Base-by-base conservation (phyloP, 2,329 filamentous ascomycete genomes). In the Aspergillus ibericus region DNA sequence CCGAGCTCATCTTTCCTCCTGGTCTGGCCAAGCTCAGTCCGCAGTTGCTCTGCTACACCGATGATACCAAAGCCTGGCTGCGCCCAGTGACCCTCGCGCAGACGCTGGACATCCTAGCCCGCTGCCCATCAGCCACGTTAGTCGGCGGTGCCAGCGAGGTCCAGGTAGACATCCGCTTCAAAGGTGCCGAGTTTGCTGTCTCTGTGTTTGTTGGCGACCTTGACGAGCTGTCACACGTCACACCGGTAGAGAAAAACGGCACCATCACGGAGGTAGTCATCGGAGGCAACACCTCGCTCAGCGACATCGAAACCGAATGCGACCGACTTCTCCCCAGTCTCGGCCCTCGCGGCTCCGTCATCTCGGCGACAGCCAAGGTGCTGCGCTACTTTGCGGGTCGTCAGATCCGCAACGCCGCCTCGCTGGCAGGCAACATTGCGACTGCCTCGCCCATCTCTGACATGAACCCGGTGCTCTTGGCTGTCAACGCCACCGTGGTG, bases 111-210 rank as follows among this genome's bases (percentile, higher is more conserved):
- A 93, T 96, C 76, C 95, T 96, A 78, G 86, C 82, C 60, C 85
- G 83, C 0, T 87, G 90, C 63, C 92, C 92, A 0, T 85, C 87
- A 10, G 90, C 92, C 8, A 96, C 96, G 73, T 87, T 96, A 57
- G 93, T 96, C 55, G 91, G 90, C 44, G 92, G 92, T 59, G 93
- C 90, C 70, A 93, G 90, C 4, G 92, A 96, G 73, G 96, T 91
- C 0, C 92, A 96, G 75, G 95, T 96, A 59, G 92, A 96, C 75
- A 89, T 92, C 77, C 95, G 93, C 75, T 96, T 96, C 83, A 96
- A 96, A 77, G 89, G 86, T 0, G 82, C 93, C 76, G 83, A 91
- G 65, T 96, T 95, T 70, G 88, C 88, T 1, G 85, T 90, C 1
- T 95, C 91, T 0, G 89, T 96, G 0, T 96, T 87, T 64, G 89